A percentile compares a stretch with the other conserved stretches of the same genome.
Conservation (phyloP, 1,284 basidiomycete genomes). For the Cutaneotrichosporon cutaneum region DNA sequence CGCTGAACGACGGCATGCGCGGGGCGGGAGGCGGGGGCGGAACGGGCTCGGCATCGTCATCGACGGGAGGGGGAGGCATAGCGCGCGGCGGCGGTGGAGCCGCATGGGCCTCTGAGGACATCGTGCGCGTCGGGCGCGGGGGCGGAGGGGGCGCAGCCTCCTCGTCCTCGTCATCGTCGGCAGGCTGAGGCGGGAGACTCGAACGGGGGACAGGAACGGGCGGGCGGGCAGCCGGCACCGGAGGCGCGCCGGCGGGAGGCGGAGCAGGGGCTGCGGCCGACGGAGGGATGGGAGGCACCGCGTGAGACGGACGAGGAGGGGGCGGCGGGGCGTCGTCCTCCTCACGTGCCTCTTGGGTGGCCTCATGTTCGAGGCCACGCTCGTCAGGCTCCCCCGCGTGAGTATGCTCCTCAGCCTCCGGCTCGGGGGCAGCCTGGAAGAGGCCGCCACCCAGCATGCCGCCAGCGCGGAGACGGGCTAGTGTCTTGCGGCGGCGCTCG, state of each 20-base stretch:
- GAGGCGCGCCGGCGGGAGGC: slow-evolving; percentile 16
- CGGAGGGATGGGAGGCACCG: slow-evolving; percentile 2
- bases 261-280: slow-evolving; percentile 13
- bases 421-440: slow-evolving; percentile 35
- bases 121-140: neutral
- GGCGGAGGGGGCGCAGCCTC: slow-evolving; percentile 27
- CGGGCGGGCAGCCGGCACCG: slow-evolving; percentile 6
- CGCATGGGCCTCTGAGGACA: slow-evolving; percentile 11
- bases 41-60: slow-evolving; percentile 20
- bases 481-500: slow-evolving; percentile 44
- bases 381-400: slow-evolving; percentile 1
- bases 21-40: slow-evolving; percentile 7
- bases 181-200: slow-evolving; percentile 17
- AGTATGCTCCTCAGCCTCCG: slow-evolving; percentile 18
- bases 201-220: neutral
- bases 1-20: slow-evolving; percentile 16
- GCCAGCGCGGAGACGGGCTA: slow-evolving; percentile 49
- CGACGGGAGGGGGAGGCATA: slow-evolving; percentile 17
- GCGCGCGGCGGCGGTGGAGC: slow-evolving; percentile 19
- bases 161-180: slow-evolving; percentile 13
- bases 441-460: slow-evolving; percentile 51
- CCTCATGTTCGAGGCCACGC: neutral
- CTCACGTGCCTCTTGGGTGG: slow-evolving; percentile 18
- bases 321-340: slow-evolving; percentile 20
- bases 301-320: slow-evolving; percentile 7